Conservation (phyloP, 1,284 basidiomycete genomes). For the Puccinia horiana region DNA sequence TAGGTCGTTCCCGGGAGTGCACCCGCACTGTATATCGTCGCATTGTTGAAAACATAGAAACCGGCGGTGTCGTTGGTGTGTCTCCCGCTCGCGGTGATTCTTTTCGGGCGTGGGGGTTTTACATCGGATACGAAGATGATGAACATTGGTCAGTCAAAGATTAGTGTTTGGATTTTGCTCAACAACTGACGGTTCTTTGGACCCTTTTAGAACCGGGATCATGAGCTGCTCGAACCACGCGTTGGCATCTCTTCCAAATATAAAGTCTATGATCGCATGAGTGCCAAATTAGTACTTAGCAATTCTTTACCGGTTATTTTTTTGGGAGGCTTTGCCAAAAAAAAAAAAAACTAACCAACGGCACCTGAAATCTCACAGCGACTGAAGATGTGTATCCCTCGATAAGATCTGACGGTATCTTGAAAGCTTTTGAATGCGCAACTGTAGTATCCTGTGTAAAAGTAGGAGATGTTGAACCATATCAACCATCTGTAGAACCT, state of each 20-base stretch:
- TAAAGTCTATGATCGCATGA: conserved; percentile 21
- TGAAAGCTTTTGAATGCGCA: conserved; percentile 42
- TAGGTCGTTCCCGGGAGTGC: conserved; percentile 18
- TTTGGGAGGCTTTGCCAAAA: not conserved
- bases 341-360: conserved; percentile 16
- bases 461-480: not conserved
- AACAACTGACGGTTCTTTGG: conserved; percentile 24
- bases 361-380: conserved; percentile 35
- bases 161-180: no score
- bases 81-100: conserved; percentile 34
- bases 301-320: not conserved
- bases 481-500: not conserved
- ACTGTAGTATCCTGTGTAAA: conserved; percentile 15
- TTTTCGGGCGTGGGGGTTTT: not conserved
- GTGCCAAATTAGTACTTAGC: not conserved
- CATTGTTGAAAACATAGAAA: conserved; percentile 34
- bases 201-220: conserved; percentile 20
- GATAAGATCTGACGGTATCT: conserved; percentile 37
- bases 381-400: conserved; percentile 22
- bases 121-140: not conserved
- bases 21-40: conserved; percentile 7
- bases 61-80: not conserved
- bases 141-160: not conserved
- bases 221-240: conserved; percentile 34
- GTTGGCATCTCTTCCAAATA: conserved; percentile 29